Conservation (phyloP, 345 rosid genomes). For the Isatis tinctoria region DNA sequence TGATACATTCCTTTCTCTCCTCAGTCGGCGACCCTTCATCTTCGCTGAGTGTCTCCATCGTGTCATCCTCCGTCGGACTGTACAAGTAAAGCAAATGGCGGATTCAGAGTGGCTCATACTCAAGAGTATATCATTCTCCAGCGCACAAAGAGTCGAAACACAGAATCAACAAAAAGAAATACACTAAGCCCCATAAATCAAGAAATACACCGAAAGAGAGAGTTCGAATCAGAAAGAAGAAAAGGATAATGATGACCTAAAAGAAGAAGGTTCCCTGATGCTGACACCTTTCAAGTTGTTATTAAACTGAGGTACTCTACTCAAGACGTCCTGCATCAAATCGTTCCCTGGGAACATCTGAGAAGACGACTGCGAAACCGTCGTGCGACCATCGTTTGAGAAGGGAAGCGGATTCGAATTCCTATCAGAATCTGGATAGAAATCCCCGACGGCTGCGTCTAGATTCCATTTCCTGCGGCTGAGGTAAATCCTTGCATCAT, state of each 20-base stretch:
- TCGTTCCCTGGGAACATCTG: neutral
- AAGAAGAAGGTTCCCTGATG: neutral
- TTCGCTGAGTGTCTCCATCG: neutral
- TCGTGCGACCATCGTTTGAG: no score
- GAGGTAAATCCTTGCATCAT: neutral
- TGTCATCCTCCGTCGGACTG: neutral
- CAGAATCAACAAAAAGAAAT: no score
- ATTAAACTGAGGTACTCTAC: neutral
- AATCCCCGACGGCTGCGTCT: neutral
- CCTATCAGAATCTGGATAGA: neutral
- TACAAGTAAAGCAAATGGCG: neutral
- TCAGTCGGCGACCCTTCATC: no score
- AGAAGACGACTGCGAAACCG: neutral
- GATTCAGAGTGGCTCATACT: no score
- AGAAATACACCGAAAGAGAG: neutral
- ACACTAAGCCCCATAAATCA: neutral
- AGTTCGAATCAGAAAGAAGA: no score
- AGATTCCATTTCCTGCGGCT: neutral
- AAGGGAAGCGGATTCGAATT: neutral
- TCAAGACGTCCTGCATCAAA: neutral
- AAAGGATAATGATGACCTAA: neutral
- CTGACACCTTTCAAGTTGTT: neutral
- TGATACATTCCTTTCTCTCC: no score
- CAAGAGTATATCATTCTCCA: no score
- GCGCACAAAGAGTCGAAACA: no score